These are phyloP conservation scores for Quercus engelmannii DNA, from an alignment of 306 rosid genomes.

Conservation along the genomic window DNA sequence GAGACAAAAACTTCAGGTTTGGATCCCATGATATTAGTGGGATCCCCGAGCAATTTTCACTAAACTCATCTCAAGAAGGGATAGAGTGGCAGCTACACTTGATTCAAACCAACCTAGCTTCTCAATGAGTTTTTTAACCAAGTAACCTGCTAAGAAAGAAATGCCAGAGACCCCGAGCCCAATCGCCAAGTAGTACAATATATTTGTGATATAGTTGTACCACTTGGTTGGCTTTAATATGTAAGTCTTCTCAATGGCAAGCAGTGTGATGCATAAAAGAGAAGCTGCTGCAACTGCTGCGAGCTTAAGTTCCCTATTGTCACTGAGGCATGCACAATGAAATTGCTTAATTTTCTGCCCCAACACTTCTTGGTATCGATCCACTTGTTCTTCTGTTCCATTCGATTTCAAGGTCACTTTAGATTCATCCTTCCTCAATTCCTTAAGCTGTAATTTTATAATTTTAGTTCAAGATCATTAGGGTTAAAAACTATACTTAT, in stretches of 20 bases:
- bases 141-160: no score
- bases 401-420: slow-evolving; percentile 5
- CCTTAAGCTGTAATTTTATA: slow-evolving; percentile 46
- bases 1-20: no score
- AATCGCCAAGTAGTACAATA: no score
- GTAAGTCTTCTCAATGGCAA: slow-evolving; percentile 21
- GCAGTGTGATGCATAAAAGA: slow-evolving; percentile 55
- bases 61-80: no score
- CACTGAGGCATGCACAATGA: slow-evolving; percentile 49
- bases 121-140: no score
- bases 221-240: no score
- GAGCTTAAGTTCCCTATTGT: slow-evolving; percentile 52
- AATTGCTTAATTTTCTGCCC: slow-evolving; percentile 45
- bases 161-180: no score
- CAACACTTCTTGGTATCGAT: slow-evolving; percentile 34
- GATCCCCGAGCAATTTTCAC: no score
- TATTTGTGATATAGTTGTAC: no score
- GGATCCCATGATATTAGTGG: no score
- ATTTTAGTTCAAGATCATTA: slow-evolving; percentile 3
- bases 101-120: no score
- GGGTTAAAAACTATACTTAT: neutral
- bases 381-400: neutral
- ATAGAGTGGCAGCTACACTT: no score
- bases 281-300: slow-evolving; percentile 72
- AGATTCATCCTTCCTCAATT: slow-evolving; percentile 40